Percentiles rank a stretch among this genome's conserved stretches.
phyloP scores from a whole-genome alignment of 2,329 filamentous ascomycete species.

The Cladophialophora psammophila region DNA sequence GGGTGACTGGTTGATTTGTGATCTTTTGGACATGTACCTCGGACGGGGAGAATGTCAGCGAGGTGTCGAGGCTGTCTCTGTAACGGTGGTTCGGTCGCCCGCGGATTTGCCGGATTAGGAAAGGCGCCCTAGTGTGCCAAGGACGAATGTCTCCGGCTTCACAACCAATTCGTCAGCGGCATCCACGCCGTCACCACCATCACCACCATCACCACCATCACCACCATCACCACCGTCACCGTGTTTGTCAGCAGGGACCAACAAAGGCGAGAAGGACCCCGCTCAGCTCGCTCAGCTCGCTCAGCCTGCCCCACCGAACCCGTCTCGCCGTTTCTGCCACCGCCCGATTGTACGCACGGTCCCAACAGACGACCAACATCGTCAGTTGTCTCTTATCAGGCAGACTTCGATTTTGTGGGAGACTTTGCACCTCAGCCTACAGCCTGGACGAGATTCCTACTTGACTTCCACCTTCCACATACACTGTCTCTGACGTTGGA shows the following conservation, averaged over 20 bases:
- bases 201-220: no score
- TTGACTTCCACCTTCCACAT: neutral
- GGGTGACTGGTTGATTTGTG: neutral
- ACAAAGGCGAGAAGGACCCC: neutral
- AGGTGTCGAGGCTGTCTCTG: neutral
- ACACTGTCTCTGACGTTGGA: neutral
- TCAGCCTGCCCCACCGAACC: neutral
- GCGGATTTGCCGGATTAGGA: slow-evolving; percentile 8
- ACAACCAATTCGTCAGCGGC: slow-evolving; percentile 21
- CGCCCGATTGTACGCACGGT: neutral
- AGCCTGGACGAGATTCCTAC: neutral
- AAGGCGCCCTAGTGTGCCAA: neutral
- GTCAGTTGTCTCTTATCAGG: neutral
- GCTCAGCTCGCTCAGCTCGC: neutral
- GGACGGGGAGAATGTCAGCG: neutral
- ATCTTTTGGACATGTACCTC: slow-evolving; percentile 6
- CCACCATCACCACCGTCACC: no score
- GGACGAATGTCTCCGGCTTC: neutral
- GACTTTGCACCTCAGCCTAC: neutral
- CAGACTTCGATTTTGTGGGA: neutral
- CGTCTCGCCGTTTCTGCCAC: neutral
- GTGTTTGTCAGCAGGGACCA: slow-evolving; percentile 2
- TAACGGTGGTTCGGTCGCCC: neutral
- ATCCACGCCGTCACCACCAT: neutral
- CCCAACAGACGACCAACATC: neutral